Evolutionary conservation across 257 asterid species (phyloP), one percentile per base, ranked within the genome.

Genomic region (Datura wrightii): DNA sequence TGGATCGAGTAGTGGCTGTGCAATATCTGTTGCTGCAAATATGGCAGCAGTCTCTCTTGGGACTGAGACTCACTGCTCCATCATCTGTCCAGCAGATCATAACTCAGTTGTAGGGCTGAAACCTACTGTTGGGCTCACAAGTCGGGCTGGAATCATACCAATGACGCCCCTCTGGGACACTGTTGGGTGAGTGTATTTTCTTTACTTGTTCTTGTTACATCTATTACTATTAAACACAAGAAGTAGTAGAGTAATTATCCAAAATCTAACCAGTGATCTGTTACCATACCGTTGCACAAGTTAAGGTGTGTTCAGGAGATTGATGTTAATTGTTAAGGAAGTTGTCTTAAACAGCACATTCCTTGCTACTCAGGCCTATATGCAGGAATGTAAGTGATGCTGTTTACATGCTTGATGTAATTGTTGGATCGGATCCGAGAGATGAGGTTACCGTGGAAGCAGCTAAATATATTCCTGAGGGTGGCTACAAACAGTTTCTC

Each of bases 1-100:
- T 55, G 95, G 96, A n/a, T 94, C 94, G 5, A 93, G 97, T 89
- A 91, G 93, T 44, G 95, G 97, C 39, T 93, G 93, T 39, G 96
- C 98, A 44, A 91, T 88, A 74, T 91, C 97, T 1, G 96, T 91
- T 14, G 93, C 96, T 2, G 92, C 93, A 66, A 93, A 93, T 86
- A 88, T 94, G 94, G 93, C 44, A 1, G 83, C 90, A 13, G 91
- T 93, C 44, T 89, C 97, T 4, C 88, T 90, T 0, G 98, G 98
- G 58, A 90, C 93, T 3, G 97, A 94, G 84, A 93, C 96, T 8
- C 85, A 85, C 56, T 90, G 97, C 84, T 94, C 96, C 70, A 91
- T 93, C 48, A 84, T 94, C 31, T 93, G 98, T 85, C 97, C 98
- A 48, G 58, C 94, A 2, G 87, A 82, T 88, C 85, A 72, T 34